Evolutionary conservation across 1,139 yeast genomes (phyloP).

Genomic region (Diutina neorugosa): DNA sequence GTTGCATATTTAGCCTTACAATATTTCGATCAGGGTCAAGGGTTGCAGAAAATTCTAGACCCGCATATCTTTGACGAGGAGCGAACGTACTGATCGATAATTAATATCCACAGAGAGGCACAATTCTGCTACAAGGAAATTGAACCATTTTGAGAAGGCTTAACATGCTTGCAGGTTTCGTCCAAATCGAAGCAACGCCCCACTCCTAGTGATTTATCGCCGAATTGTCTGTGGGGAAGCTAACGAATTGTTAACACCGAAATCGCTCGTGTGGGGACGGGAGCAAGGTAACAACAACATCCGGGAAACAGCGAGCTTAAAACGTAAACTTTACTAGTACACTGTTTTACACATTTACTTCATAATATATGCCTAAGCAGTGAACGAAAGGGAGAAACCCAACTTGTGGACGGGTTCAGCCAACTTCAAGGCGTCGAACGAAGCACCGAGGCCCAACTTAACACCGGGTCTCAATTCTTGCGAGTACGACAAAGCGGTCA

Average conservation of each 20-base stretch:
- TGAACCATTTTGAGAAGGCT: too few species aligned
- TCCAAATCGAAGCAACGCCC: not conserved
- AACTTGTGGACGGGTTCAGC: conserved; percentile 97
- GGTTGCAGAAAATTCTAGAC: too few species aligned
- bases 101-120: too few species aligned
- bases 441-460: conserved; percentile 93
- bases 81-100: too few species aligned
- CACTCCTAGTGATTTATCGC: not conserved
- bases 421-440: conserved; percentile 91
- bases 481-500: conserved; percentile 89
- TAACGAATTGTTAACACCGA: not conserved
- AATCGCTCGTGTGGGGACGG: not conserved
- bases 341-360: not conserved
- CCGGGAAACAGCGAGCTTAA: not conserved
- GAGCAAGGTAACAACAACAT: not conserved
- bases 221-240: not conserved
- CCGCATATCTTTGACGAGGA: too few species aligned
- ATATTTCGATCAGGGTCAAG: too few species aligned
- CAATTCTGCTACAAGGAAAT: too few species aligned
- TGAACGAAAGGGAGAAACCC: conserved; percentile 87
- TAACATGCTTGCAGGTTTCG: not conserved
- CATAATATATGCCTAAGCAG: conserved; percentile 40
- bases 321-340: not conserved
- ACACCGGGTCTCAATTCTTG: conserved; percentile 96
- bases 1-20: too few species aligned